Percentiles rank a stretch among this genome's conserved stretches.
Conservation (phyloP, 2,329 filamentous ascomycete species). For the Nannizziopsis arthrosporioides region DNA sequence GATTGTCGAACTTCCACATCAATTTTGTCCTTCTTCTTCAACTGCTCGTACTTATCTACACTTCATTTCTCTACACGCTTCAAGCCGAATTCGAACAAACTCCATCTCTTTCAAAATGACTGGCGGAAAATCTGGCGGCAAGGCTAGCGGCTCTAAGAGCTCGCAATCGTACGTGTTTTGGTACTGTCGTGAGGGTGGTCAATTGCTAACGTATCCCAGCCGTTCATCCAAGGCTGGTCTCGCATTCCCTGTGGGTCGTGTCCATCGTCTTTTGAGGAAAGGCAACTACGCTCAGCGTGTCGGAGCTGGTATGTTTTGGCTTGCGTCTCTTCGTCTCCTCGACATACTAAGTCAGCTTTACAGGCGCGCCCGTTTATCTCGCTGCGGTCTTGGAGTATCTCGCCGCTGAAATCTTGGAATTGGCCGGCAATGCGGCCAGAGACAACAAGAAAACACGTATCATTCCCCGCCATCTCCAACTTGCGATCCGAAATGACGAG, state of each 20-base stretch:
- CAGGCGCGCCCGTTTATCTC: constrained; percentile 83
- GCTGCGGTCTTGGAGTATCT: constrained; percentile 14
- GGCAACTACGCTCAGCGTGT: constrained; percentile 99
- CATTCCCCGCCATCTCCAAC: constrained; percentile 96
- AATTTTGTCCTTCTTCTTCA: constrained; percentile 15
- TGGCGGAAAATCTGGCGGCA: constrained; percentile 99
- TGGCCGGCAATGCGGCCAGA: constrained; percentile 70
- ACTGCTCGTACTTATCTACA: constrained; percentile 16
- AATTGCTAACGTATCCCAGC: constrained; percentile 38
- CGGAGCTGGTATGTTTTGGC: constrained; percentile 60
- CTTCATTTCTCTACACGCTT: constrained; percentile 16
- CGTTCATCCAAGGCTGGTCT: constrained; percentile 99
- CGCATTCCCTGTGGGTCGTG: constrained; percentile 97
- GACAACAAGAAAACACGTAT: constrained; percentile 99
- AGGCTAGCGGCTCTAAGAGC: constrained; percentile 98
- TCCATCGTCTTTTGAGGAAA: constrained; percentile 96
- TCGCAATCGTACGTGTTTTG: constrained; percentile 78
- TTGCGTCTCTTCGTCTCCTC: neutral
- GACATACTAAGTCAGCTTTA: neutral
- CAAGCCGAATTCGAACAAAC: constrained; percentile 17
- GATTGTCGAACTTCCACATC: constrained; percentile 15
- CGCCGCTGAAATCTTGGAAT: constrained; percentile 14
- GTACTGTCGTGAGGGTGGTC: neutral
- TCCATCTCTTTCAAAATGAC: constrained; percentile 70
- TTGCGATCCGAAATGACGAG: constrained; percentile 98